phyloP scores from a whole-genome alignment of 495 filamentous ascomycete genomes.

The Podospora australis region DNA sequence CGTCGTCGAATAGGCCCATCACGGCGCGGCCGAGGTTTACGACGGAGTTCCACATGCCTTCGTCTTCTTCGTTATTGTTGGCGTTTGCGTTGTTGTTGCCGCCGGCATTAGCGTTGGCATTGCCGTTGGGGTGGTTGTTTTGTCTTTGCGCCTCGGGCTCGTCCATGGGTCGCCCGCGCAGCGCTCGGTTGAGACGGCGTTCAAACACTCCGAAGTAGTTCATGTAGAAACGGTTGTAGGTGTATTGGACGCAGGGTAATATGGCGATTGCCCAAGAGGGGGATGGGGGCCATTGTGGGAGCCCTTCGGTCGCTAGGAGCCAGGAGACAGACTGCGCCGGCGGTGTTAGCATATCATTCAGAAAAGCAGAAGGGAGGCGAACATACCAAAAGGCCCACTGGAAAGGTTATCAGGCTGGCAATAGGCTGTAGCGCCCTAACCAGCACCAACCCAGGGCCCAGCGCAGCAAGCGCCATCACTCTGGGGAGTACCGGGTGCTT shows the following conservation, averaged over 20 bases:
- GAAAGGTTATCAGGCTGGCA: constrained; percentile 26
- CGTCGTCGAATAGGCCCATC: constrained; percentile 19
- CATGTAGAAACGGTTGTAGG: constrained; percentile 63
- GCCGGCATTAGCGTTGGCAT: background rate
- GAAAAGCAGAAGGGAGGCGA: no score
- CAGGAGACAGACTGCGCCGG: constrained; percentile 16
- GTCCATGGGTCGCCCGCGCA: constrained; percentile 19
- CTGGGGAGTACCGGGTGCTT: constrained; percentile 8
- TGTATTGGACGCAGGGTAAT: constrained; percentile 60
- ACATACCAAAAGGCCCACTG: constrained; percentile 31
- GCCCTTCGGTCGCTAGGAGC: constrained; percentile 18
- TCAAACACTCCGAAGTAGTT: constrained; percentile 56
- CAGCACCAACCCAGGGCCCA: constrained; percentile 36
- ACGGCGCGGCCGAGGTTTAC: constrained; percentile 12
- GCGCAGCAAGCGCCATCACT: constrained; percentile 21
- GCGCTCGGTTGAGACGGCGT: constrained; percentile 47
- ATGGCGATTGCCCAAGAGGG: constrained; percentile 61
- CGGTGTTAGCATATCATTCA: background rate
- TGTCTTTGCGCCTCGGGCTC: constrained; percentile 7
- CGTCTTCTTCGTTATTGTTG: constrained; percentile 5
- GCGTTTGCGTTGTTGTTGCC: background rate
- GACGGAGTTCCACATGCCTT: constrained; percentile 8
- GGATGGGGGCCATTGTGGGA: constrained; percentile 62
- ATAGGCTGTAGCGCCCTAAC: constrained; percentile 26
- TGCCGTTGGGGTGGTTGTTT: background rate